phyloP scores from a whole-genome alignment of 805 yeast genomes.

The Saccharomycopsis babjevae region DNA sequence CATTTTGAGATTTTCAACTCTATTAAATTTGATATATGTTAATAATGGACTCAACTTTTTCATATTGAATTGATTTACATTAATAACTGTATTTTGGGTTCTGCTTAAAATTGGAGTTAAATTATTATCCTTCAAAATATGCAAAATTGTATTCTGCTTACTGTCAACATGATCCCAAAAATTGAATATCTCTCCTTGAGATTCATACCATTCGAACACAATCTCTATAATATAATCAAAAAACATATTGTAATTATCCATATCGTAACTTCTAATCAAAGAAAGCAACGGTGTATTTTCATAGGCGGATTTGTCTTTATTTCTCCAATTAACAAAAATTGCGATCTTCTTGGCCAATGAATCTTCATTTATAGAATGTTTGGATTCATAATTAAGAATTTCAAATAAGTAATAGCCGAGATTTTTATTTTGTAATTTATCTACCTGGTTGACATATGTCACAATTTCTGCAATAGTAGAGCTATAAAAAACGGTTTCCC shows the following conservation, averaged over 20 bases:
- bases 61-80: constrained; percentile 46
- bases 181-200: constrained; percentile 27
- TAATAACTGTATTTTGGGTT: constrained; percentile 20
- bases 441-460: constrained; percentile 40
- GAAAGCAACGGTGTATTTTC: constrained; percentile 74
- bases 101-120: neutral
- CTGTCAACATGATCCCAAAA: constrained; percentile 59
- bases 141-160: constrained; percentile 69
- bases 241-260: constrained; percentile 44
- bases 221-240: constrained; percentile 36
- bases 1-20: constrained; percentile 45
- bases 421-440: constrained; percentile 40
- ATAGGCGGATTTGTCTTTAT: constrained; percentile 38
- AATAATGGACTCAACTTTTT: constrained; percentile 51
- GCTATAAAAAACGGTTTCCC: constrained; percentile 33
- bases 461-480: constrained; percentile 37
- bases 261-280: constrained; percentile 73
- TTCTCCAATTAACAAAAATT: constrained; percentile 54
- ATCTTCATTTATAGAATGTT: constrained; percentile 18
- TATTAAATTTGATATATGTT: constrained; percentile 57
- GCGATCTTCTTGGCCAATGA: constrained; percentile 47
- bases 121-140: constrained; percentile 45
- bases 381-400: constrained; percentile 21
- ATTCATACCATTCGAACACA: constrained; percentile 34
- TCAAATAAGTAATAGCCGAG: constrained; percentile 69